These are phyloP conservation scores for Cornus kousa DNA, from an alignment of 148 eudicot species.

Conservation along the genomic window DNA sequence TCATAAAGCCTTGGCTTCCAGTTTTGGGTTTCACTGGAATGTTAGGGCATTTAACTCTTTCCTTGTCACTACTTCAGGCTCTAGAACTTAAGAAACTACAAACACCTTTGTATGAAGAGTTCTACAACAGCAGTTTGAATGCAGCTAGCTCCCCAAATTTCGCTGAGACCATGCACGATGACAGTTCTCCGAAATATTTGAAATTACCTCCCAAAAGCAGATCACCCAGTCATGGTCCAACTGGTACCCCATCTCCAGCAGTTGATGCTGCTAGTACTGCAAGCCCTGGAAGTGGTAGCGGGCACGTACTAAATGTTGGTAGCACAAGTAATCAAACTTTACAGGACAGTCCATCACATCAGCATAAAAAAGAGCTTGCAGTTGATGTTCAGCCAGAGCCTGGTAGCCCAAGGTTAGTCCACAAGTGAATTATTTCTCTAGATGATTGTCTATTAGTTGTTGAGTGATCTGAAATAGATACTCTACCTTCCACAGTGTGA, in stretches of 20 bases:
- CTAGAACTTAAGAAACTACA: constrained; percentile 49
- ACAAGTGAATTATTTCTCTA: not conserved
- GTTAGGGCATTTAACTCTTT: not conserved
- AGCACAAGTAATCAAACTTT: constrained; percentile 25
- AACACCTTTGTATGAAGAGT: constrained; percentile 52
- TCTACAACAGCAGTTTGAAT: constrained; percentile 43
- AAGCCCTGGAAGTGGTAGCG: constrained; percentile 34
- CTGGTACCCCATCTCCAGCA: constrained; percentile 33
- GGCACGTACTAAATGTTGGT: constrained; percentile 28
- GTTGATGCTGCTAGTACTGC: constrained; percentile 27
- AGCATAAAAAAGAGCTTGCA: constrained; percentile 22
- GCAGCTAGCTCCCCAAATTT: constrained; percentile 24
- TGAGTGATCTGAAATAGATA: not conserved
- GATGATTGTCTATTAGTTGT: not conserved
- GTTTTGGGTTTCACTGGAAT: too few relatives aligned
- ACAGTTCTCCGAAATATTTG: constrained; percentile 30
- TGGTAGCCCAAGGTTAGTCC: constrained; percentile 39
- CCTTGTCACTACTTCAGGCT: constrained; percentile 26
- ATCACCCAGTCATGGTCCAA: constrained; percentile 32
- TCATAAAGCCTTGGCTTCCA: too few relatives aligned
- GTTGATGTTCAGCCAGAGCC: constrained; percentile 31
- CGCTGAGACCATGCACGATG: constrained; percentile 26
- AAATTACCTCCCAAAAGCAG: constrained; percentile 50
- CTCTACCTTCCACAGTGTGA: constrained; percentile 14
- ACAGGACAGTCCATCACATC: constrained; percentile 27